Base-by-base conservation (phyloP, 371 early-diverging fungal species). In the Mucor racemosus region DNA sequence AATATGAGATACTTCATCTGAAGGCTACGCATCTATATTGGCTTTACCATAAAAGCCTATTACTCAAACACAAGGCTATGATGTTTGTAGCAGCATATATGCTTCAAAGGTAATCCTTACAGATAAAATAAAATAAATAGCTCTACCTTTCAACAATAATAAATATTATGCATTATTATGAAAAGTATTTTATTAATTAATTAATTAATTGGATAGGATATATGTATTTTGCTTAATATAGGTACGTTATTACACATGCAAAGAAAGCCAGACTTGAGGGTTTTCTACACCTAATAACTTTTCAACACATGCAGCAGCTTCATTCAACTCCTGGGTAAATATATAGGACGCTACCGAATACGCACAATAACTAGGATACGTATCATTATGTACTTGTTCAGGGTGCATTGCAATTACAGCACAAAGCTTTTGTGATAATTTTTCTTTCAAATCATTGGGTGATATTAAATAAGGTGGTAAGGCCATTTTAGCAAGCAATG, bases 401-500 rank as follows among this genome's bases (percentile, higher is more conserved):
- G 70, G 63, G 11, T 62, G 42, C 15, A 54, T 34, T 0, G 57
- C 9, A 8, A 80, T 61, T 2, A 58, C 55, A 13, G 13, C 21
- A 33, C 74, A 63, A 8, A 80, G 64, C 7, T 48, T 54, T 19
- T 58, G 53, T 6, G 58, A 39, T 48, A 76, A 68, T 33, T 70
- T 71, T 0, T 56, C 33, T 21, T 77, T 71, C 26, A 68, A 60
- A 4, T 74, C 70, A 6, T 60, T 54, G 0, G 79, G 79, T 13
- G 71, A 69, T 11, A 76, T 66, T 55, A 78, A 58, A 42, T 76
- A 79, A 0, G 82, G 79, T 4, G 82, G 82, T n/a, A 81, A 60
- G 6, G 82, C 55, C 58, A 70, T 71, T 59, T 81, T 81, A n/a
- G 79, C 64, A n/a, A 77, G 60, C 35, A 81, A 38, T 1, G 79